Base-by-base conservation (phyloP, 495 filamentous ascomycete genomes). In the Clavariopsis aquatica region DNA sequence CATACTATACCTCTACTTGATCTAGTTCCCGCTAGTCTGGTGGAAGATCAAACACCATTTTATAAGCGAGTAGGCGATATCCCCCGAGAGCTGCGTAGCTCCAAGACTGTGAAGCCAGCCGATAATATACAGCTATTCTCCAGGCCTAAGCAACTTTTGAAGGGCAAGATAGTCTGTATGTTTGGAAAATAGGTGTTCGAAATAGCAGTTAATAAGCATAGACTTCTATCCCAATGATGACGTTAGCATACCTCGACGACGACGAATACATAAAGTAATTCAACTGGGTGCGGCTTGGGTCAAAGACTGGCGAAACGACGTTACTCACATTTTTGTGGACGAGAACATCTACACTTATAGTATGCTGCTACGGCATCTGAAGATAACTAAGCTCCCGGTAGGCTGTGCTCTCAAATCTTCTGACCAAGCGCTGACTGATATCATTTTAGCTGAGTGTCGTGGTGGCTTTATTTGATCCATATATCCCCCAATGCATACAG, bases 171-270 rank as follows among this genome's bases (percentile, higher is more conserved):
- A 10, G 43, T 67, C 51, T 70, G 64, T 66, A 31, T 22, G 60
- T 43, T 12, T 6, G 27, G 24, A 1, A 34, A 24, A 13, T 49
- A 8, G 5, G 26, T 60, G n/a, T 5, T 59, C 45, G 22, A 19
- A 6, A 12, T 9, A 51, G 28, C n/a, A 20, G 71, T 71, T 58
- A 53, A 72, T 80, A 1, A 10, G 19, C 26, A 1, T 34, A 87
- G 85, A 83, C 68, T 98, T 96, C 73, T 82, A 94, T 24, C 94
- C 92, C 0, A 89, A 93, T 61, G 85, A 89, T 64, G 87, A 92
- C 66, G 80, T 88, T 43, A 82, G 85, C 19, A 83, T 82, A 1
- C 76, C 83, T 1, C 83, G 93, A 22, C 83, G 82, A 57, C 69
- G 88, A 26, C 85, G 89, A 27, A 93, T 96, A 45, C 81, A 81